Percentiles rank a stretch among this genome's conserved stretches.
Conservation (phyloP, 2,329 filamentous ascomycete species). For the Pseudopyrenochaeta lycopersici region DNA sequence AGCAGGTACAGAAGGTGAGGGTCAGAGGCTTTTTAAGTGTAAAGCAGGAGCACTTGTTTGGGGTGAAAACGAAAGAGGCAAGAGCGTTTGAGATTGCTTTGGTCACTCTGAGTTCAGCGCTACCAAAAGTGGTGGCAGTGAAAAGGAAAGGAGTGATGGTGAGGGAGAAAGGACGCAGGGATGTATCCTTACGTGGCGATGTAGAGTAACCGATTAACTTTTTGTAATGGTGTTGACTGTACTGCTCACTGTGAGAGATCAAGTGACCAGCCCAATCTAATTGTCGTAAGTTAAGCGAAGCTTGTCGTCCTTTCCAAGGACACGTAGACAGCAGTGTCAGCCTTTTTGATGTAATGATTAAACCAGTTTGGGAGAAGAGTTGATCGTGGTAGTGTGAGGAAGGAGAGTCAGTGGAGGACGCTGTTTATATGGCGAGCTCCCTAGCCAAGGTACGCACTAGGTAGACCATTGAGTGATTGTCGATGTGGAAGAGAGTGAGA, state of each 20-base stretch:
- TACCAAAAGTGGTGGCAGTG: slow-evolving; percentile 6
- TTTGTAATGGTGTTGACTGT: slow-evolving; percentile 25
- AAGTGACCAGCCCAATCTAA: slow-evolving; percentile 18
- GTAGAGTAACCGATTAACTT: slow-evolving; percentile 15
- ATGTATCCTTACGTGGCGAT: slow-evolving; percentile 22
- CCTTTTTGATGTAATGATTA: slow-evolving; percentile 2
- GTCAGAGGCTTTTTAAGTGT: too few species aligned
- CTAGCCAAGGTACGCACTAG: slow-evolving; percentile 4
- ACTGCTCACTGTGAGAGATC: slow-evolving; percentile 23
- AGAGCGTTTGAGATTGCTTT: slow-evolving; percentile 14
- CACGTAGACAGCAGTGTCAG: slow-evolving; percentile 3
- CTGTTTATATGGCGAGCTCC: slow-evolving; percentile 21
- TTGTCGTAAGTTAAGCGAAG: slow-evolving; percentile 6
- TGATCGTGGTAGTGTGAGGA: slow-evolving; percentile 20
- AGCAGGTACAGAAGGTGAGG: too few species aligned
- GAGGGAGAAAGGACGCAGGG: neutral
- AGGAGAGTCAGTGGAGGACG: slow-evolving; percentile 16
- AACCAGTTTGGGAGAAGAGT: slow-evolving; percentile 7
- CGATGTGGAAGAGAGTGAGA: slow-evolving; percentile 13
- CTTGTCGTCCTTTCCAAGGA: slow-evolving; percentile 4
- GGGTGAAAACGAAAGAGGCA: slow-evolving; percentile 15
- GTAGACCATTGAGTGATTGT: neutral
- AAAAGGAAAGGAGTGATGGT: neutral
- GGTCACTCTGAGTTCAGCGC: slow-evolving; percentile 15
- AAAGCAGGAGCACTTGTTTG: too few species aligned